Evolutionary conservation across 2,329 filamentous ascomycete genomes (phyloP).

Genomic region (Diplodia intermedia): DNA sequence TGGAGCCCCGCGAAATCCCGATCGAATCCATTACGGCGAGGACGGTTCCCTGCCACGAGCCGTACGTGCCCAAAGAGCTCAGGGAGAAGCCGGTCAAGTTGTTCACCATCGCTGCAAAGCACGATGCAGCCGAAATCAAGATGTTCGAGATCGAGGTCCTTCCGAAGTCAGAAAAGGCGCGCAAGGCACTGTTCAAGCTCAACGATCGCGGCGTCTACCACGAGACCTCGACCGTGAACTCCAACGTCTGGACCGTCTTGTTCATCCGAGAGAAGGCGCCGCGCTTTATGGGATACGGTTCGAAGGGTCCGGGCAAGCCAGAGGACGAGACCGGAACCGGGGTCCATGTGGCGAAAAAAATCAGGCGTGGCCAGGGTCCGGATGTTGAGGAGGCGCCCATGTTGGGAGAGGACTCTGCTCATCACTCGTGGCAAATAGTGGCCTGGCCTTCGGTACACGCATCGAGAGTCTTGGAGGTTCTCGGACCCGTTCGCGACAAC

Average conservation of each 20-base stretch:
- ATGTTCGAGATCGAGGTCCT: conserved; percentile 8
- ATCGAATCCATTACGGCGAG: neutral
- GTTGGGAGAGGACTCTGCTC: neutral
- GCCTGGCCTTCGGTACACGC: conserved; percentile 16
- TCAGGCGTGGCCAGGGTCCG: neutral
- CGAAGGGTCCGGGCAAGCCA: neutral
- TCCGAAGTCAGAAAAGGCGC: neutral
- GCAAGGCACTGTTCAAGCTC: neutral
- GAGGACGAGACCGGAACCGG: too few species aligned
- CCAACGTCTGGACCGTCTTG: conserved; percentile 12
- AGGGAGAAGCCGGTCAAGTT: neutral
- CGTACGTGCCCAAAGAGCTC: neutral
- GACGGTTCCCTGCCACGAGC: neutral
- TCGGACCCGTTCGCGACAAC: neutral
- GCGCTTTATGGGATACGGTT: neutral
- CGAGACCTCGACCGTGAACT: neutral
- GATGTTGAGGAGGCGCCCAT: neutral
- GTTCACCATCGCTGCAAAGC: neutral
- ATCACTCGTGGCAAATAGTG: conserved; percentile 17
- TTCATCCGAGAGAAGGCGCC: conserved; percentile 10
- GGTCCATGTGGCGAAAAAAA: neutral
- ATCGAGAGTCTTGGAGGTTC: neutral
- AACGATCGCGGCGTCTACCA: conserved; percentile 1
- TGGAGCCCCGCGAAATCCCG: conserved; percentile 1
- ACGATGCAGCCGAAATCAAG: conserved; percentile 1